Base-by-base conservation (phyloP, 2,329 filamentous ascomycete genomes). In the Claviceps cyperi region DNA sequence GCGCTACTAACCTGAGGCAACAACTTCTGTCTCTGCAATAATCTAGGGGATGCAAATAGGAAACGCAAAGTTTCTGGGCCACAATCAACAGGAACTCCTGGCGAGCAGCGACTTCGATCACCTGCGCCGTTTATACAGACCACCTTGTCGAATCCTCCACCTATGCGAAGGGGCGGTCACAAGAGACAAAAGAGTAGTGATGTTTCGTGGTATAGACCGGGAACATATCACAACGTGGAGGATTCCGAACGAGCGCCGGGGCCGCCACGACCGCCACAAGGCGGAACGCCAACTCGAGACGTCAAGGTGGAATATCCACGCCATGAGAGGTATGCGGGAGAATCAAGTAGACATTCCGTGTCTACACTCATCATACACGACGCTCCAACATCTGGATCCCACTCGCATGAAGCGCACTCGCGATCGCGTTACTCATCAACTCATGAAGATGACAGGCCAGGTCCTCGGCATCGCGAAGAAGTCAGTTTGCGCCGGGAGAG, bases 61-160 rank as follows among this genome's bases (percentile, higher is more conserved):
- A 94, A 94, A 71, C 83, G 89, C 60, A 94, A 94, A 69, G 81
- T 84, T 50, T 74, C 73, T 40, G 77, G 77, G 49, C 54, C 58
- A 24, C 61, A 58, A 44, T 48, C 55, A 49, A 57, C 51, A 41
- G 57, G 53, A 51, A 59, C 58, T 44, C 58, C 60, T 35, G 59
- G 59, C 51, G 59, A 65, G 48, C 56, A 59, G 47, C 60, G 59
- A 54, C 56, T 59, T 49, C 59, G 64, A 58, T 68, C 65, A 39
- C 65, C 65, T 14, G 63, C 62, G 9, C 40, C 58, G 4, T 62
- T 62, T 47, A 54, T 55, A 40, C 62, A 62, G 48, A 58, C 53
- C 51, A 60, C 56, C 46, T 54, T 58, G 17, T 58, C 59, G 36
- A 60, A 60, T 44, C 50, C 55, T 17, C 49, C 62, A 13, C 55